Percentiles rank a stretch among this genome's conserved stretches.
Conservation (phyloP, 305 asterid species). For the Fraxinus dipetala region DNA sequence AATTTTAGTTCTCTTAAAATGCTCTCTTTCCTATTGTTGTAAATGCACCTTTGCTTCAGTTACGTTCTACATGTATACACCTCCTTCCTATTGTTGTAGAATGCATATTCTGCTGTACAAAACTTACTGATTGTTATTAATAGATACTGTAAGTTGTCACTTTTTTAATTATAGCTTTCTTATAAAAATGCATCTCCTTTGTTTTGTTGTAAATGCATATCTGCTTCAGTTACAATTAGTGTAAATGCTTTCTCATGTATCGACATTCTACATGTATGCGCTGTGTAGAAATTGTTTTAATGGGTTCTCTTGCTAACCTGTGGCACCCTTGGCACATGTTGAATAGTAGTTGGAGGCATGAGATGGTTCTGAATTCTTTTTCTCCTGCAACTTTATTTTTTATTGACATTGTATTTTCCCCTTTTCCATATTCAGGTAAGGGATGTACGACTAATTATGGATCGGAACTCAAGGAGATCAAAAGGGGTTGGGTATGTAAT, state of each 20-base stretch:
- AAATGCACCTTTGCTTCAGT: background rate
- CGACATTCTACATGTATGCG: background rate
- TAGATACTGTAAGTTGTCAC: background rate
- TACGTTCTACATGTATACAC: background rate
- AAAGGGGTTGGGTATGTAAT: conserved; percentile 96
- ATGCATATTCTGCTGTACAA: background rate
- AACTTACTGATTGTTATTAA: background rate
- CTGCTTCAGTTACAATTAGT: background rate
- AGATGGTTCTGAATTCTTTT: background rate
- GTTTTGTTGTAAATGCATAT: background rate
- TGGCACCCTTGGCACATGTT: background rate
- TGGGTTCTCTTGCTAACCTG: background rate
- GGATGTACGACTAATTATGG: conserved; percentile 95
- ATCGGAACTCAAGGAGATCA: conserved; percentile 91
- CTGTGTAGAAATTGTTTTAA: background rate
- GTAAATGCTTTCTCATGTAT: background rate
- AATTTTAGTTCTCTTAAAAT: background rate
- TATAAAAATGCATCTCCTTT: background rate
- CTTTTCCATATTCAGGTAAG: conserved; percentile 58
- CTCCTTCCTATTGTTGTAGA: background rate
- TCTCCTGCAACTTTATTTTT: background rate
- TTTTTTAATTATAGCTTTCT: background rate
- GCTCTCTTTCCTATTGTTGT: background rate
- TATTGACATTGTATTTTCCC: background rate
- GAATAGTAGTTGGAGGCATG: background rate